Evolutionary conservation across 306 rosid species (phyloP).

Genomic region (Malus orientalis): DNA sequence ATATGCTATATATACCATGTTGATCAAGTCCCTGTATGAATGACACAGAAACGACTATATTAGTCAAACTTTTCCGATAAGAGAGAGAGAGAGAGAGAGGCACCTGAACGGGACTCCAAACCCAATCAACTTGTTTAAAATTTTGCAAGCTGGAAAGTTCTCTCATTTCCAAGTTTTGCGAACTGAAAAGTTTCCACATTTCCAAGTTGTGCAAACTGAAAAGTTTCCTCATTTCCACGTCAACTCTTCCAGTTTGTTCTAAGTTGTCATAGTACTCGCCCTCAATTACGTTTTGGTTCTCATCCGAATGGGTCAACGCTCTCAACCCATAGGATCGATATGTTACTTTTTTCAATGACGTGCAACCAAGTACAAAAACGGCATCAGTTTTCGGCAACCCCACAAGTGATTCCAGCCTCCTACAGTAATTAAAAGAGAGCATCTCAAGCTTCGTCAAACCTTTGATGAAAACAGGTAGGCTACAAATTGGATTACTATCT

Average conservation of each 20-base stretch:
- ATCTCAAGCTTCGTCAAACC: neutral
- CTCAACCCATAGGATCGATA: neutral
- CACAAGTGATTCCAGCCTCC: neutral
- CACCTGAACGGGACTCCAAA: neutral
- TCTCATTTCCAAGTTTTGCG: neutral
- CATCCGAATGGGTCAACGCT: fast-evolving
- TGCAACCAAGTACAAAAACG: neutral
- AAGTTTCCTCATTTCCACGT: neutral
- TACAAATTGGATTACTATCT: neutral
- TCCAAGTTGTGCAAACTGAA: neutral
- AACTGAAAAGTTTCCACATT: neutral
- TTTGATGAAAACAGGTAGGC: neutral
- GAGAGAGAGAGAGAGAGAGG: neutral
- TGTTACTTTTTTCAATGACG: neutral
- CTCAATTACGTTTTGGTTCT: neutral
- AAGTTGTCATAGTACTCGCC: fast-evolving
- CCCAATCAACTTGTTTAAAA: neutral
- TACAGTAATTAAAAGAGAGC: fast-evolving
- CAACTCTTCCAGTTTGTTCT: neutral
- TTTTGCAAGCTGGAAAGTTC: neutral
- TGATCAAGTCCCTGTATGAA: neutral
- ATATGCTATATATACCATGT: neutral
- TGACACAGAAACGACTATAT: neutral
- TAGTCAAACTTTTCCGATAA: neutral
- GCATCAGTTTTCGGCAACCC: neutral